These are phyloP conservation scores for Hypoxylon sp. DNA, from an alignment of 2,329 filamentous ascomycete genomes.

Conservation along the genomic window DNA sequence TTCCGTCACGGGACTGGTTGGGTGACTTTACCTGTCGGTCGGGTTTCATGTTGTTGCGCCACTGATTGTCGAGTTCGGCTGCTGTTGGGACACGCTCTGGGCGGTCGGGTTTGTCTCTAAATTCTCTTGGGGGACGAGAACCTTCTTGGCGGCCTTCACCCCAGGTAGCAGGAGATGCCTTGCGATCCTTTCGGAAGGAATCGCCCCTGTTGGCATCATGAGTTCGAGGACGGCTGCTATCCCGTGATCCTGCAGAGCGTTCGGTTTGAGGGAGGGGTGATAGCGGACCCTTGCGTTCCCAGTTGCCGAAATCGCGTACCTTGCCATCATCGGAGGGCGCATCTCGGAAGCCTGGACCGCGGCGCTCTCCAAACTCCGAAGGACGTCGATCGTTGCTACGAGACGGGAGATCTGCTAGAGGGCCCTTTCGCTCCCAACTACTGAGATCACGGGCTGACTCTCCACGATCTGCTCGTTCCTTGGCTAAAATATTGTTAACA, in stretches of 20 bases:
- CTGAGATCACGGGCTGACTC: constrained; percentile 83
- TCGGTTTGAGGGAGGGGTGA: constrained; percentile 75
- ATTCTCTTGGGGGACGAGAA: constrained; percentile 84
- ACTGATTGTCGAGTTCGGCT: constrained; percentile 92
- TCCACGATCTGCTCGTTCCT: constrained; percentile 76
- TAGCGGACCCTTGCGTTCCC: constrained; percentile 94
- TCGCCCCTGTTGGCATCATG: constrained; percentile 73
- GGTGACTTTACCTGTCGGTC: constrained; percentile 76
- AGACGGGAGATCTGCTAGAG: constrained; percentile 77
- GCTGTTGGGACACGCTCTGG: constrained; percentile 79
- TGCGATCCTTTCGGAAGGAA: constrained; percentile 73
- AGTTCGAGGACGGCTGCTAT: constrained; percentile 67
- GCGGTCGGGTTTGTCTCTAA: constrained; percentile 78
- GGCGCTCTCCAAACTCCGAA: constrained; percentile 74
- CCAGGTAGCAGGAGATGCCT: constrained; percentile 80
- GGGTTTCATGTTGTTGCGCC: constrained; percentile 93
- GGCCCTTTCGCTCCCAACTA: constrained; percentile 95
- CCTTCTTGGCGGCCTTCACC: constrained; percentile 82
- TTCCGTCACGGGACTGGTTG: constrained; percentile 78
- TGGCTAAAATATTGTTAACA: constrained; percentile 73
- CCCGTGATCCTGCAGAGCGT: constrained; percentile 64
- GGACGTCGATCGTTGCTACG: constrained; percentile 63
- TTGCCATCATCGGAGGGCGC: constrained; percentile 81
- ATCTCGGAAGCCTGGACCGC: constrained; percentile 73
- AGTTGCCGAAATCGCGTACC: constrained; percentile 85